Base-by-base conservation (phyloP, 306 rosid species). In the Luffa aegyptiaca region DNA sequence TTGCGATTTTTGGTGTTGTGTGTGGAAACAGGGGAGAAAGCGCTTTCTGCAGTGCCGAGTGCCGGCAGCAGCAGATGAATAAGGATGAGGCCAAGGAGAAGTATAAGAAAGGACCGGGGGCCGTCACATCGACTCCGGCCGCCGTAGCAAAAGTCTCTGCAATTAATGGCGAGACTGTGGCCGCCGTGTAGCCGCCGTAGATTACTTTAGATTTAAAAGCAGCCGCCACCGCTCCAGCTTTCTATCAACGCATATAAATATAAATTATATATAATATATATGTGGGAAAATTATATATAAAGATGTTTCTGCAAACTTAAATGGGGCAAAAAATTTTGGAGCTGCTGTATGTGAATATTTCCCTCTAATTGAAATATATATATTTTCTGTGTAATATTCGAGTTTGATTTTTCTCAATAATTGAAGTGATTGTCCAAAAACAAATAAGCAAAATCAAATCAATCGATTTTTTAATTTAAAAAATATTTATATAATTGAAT, bases 41-140 rank as follows among this genome's bases (percentile, higher is more conserved):
- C 33, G 82, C n/a, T 10, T 79, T 79, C 33, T 79, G 82, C 11
- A 79, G 82, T 52, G 13, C 48, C 33, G 82, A 66, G 82, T 79
- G 82, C 62, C 44, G 82, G 51, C 66, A 52, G 20, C 21, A 64
- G 76, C 82, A 79, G 64, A 79, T 79, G 77, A 65, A 79, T 21
- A 37, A 64, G 55, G 82, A 79, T 7, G 82, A 79, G 21, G 73
- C 55, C 4, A 35, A 79, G n/a, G 76, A 66, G 26, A 79, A 51
- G 51, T 4, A 39, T 48, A 78, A 46, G 73, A 78, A 78, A 31
- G 81, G 64, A 78, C 12, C 81, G n/a, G 39, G 35, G 12, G 79
- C 61, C 6, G 33, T 39, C 10, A 49, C 66, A 6, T 77, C 70
- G 10, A 26, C 44, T 0, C 39, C 56, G 8, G 5, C 80, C 52